These are phyloP conservation scores for Camellia oleifera DNA, from an alignment of 179 eudicot species.

Conservation along the genomic window DNA sequence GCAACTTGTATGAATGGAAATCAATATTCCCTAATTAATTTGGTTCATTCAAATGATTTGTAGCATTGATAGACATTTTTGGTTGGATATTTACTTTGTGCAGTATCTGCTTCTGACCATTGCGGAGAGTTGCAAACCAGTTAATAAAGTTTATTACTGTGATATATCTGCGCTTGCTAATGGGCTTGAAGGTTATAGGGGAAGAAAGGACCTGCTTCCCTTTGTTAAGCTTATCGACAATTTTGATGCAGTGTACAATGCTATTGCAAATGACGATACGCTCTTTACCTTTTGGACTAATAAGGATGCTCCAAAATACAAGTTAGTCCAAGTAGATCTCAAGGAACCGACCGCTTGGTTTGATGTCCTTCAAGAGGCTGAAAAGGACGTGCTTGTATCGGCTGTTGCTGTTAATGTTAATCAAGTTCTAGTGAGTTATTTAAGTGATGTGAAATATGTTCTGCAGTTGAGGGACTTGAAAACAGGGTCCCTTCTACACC, in stretches of 20 bases:
- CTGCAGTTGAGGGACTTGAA: conserved; percentile 78
- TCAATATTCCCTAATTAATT: not conserved
- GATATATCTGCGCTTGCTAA: conserved; percentile 55
- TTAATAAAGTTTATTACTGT: conserved; percentile 81
- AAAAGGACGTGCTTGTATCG: conserved; percentile 83
- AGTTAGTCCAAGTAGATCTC: conserved; percentile 78
- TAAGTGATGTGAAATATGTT: conserved; percentile 78
- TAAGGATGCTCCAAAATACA: conserved; percentile 85
- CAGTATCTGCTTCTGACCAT: conserved; percentile 77
- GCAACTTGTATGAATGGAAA: too few relatives aligned
- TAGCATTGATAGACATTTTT: not conserved
- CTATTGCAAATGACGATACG: conserved; percentile 75
- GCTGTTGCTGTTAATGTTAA: conserved; percentile 69
- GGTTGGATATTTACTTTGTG: conserved; percentile 19
- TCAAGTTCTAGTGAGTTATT: conserved; percentile 71
- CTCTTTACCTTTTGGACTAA: conserved; percentile 82
- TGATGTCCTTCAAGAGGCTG: conserved; percentile 67
- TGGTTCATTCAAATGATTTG: not conserved
- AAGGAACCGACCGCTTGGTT: conserved; percentile 71
- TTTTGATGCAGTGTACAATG: conserved; percentile 71
- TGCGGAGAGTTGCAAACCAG: conserved; percentile 67
- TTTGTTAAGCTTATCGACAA: conserved; percentile 76
- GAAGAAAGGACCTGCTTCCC: conserved; percentile 64
- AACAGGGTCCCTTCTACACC: conserved; percentile 38
- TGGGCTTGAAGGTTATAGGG: conserved; percentile 71